Percentiles rank a stretch among this genome's conserved stretches.
phyloP scores from a whole-genome alignment of 352 stramenopile genomes.

The Globisporangium spinosum region DNA sequence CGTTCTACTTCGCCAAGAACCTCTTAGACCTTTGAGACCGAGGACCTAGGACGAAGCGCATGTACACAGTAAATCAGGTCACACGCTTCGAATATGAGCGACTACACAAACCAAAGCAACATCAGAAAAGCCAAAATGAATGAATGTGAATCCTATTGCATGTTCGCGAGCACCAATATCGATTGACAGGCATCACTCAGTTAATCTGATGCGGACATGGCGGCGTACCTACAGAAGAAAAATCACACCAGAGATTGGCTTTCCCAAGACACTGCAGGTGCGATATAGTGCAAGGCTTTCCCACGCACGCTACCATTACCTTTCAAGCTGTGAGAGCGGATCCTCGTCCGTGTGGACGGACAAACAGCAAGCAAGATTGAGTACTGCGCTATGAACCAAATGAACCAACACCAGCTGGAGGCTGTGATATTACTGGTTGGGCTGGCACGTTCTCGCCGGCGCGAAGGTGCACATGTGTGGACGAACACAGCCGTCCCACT shows the following conservation, averaged over 20 bases:
- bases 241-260: not conserved
- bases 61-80: not conserved
- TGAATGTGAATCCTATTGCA: not conserved
- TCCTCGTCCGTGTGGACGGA: not conserved
- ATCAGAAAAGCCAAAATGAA: not conserved
- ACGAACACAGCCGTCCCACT: not conserved
- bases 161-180: not conserved
- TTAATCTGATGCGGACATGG: not conserved
- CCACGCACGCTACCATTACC: not conserved
- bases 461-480: not conserved
- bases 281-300: not conserved
- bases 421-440: not conserved
- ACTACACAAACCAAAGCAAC: not conserved
- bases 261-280: not conserved
- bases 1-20: constrained; percentile 28
- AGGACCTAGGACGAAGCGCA: not conserved
- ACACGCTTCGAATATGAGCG: not conserved
- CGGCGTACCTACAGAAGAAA: not conserved
- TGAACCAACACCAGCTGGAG: not conserved
- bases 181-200: too few relatives aligned
- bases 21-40: not conserved
- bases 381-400: not conserved
- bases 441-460: too few relatives aligned
- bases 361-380: not conserved
- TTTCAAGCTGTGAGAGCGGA: not conserved